Conservation (phyloP, 495 filamentous ascomycete genomes). For the Eremomyces bilateralis region DNA sequence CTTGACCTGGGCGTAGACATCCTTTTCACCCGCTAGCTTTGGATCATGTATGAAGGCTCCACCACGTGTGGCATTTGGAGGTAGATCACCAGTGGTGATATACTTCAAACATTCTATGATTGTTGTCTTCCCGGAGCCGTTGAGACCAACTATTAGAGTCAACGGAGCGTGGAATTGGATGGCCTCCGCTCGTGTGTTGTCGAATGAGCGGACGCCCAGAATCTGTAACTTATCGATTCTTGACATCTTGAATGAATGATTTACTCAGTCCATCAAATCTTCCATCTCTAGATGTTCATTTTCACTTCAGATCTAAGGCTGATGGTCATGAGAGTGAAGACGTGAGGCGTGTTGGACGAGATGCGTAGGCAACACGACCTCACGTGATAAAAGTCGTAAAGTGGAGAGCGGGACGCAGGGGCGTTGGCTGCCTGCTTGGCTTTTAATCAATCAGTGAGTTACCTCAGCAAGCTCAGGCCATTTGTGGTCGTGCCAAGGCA, state of each 20-base stretch:
- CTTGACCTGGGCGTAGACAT: conserved; percentile 80
- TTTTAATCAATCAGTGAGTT: too few relatives aligned
- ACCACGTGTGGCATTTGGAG: conserved; percentile 69
- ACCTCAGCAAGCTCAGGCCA: too few relatives aligned
- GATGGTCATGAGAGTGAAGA: conserved; percentile 3
- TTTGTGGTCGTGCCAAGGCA: too few relatives aligned
- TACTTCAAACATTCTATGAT: conserved; percentile 99
- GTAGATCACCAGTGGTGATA: conserved; percentile 83
- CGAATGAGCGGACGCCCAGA: conserved; percentile 66
- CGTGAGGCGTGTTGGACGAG: too few relatives aligned
- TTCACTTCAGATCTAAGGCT: conserved; percentile 1
- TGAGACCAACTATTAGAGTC: conserved; percentile 88
- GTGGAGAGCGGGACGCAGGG: too few relatives aligned
- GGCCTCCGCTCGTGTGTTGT: conserved; percentile 49
- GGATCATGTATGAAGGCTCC: conserved; percentile 96
- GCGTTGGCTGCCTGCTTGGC: too few relatives aligned
- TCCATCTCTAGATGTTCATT: conserved; percentile 11
- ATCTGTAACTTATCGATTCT: background rate
- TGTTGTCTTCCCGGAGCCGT: conserved; percentile 95
- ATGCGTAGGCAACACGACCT: too few relatives aligned
- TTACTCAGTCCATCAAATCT: background rate
- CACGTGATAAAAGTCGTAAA: too few relatives aligned
- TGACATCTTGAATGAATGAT: background rate
- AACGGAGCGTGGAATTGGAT: conserved; percentile 79
- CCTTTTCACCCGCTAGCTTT: conserved; percentile 65